Base-by-base conservation (phyloP, 768 basidiomycete species). In the Naganishia vishniacii region DNA sequence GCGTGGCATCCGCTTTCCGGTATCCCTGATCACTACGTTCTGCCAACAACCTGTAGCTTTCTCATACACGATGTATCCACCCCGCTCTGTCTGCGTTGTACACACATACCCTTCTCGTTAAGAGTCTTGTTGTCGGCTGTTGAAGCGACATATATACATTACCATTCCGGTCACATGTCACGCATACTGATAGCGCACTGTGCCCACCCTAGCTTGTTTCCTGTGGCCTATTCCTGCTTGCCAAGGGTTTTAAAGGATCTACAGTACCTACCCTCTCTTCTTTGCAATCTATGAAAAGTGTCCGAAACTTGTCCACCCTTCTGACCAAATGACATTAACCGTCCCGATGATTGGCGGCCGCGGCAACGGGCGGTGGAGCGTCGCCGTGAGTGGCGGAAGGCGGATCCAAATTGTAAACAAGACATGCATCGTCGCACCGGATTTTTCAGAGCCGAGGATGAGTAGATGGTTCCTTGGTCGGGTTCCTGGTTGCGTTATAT, bases 361-460 rank as follows among this genome's bases (percentile, higher is more conserved):
- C 20, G 53, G 48, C 3, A 31, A 26, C 18, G 53, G 28, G 37
- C 53, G 53, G 7, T n/a, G n/a, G n/a, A n/a, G n/a, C n/a, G n/a
- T n/a, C n/a, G n/a, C n/a, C n/a, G n/a, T n/a, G n/a, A n/a, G n/a
- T n/a, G n/a, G 9, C 25, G 7, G 34, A 2, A 12, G 5, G 53
- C 53, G 53, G 53, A 56, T 40, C 9, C 53, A 56, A 56, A 56
- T 40, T 9, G 53, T 26, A 56, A 56, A 41, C 53, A 40, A 26
- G 15, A 12, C n/a, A n/a, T 16, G 31, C 28, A n/a, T 16, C 49
- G 29, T 51, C 15, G 3, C 31, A n/a, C 29, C 49, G 31, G 49
- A 34, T 18, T 34, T 51, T 34, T 34, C 32, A 4, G 16, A 31
- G 23, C n/a, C 49, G 49, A 23, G 9, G n/a, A 15, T n/a, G n/a